Conservation (phyloP, 495 filamentous ascomycete genomes). For the Penicillium odoratum region DNA sequence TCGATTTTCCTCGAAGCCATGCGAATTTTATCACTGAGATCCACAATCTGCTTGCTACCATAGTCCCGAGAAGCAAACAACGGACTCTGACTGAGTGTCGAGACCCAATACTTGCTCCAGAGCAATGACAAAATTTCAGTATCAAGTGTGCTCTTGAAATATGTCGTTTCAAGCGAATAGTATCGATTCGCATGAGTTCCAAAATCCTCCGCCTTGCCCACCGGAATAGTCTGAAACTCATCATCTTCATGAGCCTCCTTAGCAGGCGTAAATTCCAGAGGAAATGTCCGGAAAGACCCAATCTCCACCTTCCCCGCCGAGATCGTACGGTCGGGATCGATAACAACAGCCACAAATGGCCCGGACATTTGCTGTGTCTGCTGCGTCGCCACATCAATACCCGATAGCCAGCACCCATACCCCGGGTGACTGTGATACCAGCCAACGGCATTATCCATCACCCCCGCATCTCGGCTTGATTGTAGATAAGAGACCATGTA, state of each 20-base stretch:
- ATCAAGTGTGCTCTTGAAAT: constrained; percentile 92
- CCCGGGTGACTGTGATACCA: constrained; percentile 99
- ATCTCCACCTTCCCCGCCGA: constrained; percentile 96
- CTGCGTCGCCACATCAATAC: constrained; percentile 93
- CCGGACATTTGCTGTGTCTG: constrained; percentile 82
- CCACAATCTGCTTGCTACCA: constrained; percentile 85
- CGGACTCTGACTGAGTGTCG: constrained; percentile 93
- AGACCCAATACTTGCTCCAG: constrained; percentile 99
- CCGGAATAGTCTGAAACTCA: constrained; percentile 68
- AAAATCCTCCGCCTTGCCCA: constrained; percentile 93
- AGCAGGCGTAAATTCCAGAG: constrained; percentile 66
- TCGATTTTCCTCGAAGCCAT: constrained; percentile 56
- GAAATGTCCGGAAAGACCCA: constrained; percentile 91
- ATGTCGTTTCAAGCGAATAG: constrained; percentile 85
- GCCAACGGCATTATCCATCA: constrained; percentile 88
- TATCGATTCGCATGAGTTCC: constrained; percentile 88
- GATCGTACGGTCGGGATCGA: constrained; percentile 96
- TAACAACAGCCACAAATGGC: constrained; percentile 93
- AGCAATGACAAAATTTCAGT: constrained; percentile 78
- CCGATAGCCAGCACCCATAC: constrained; percentile 97
- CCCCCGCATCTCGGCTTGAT: constrained; percentile 69
- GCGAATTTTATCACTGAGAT: constrained; percentile 77
- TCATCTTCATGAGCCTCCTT: constrained; percentile 48
- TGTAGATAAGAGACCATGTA: constrained; percentile 89
- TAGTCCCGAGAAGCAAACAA: constrained; percentile 93